Evolutionary conservation across 495 filamentous ascomycete genomes (phyloP), one percentile per base, ranked within the genome.

Genomic region (Terfezia boudieri): DNA sequence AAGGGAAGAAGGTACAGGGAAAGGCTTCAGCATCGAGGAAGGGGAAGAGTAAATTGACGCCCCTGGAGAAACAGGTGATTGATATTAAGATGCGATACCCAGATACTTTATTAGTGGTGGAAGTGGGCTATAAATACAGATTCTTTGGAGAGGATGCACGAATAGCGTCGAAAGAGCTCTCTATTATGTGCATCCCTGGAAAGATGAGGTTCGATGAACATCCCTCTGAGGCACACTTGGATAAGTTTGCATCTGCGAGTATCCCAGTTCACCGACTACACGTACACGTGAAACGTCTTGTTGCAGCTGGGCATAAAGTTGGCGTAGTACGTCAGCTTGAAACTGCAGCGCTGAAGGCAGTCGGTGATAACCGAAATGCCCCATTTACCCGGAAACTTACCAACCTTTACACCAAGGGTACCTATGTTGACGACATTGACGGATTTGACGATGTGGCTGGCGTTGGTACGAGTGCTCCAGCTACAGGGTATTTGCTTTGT

Each of bases 131-230:
- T 66, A 99, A 99, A 66, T 99, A 90, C 70, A 77, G 81, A 46
- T 94, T 99, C 71, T 94, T 93, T 61, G 90, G 92, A n/a, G 89
- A 95, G 62, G 90, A 99, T 71, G 90, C 90, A 7, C 76, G 86
- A 55, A 75, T 79, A 54, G 92, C 90, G 14, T 82, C 87, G 7
- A 94, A 90, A 64, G 86, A 89, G 64, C 70, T 99, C 56, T 82
- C 83, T 55, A 96, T 99, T 61, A 84, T 96, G 37, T 99, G 90
- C 62, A 95, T 96, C 59, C 90, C 90, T 0, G 90, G 90, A 9
- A 99, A 94, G 63, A 79, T 88, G 60, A 70, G 92, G 60, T 99
- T 84, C 58, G 90, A 99, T 65, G 89, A 99, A 60, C 87, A 96
- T 68, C 79, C 83, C 0, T 94, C 88, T 2, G 90, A 99, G 70